Evolutionary conservation across 2,329 filamentous ascomycete genomes (phyloP), one percentile per base, ranked within the genome.

Genomic region (Zarea fungicola): DNA sequence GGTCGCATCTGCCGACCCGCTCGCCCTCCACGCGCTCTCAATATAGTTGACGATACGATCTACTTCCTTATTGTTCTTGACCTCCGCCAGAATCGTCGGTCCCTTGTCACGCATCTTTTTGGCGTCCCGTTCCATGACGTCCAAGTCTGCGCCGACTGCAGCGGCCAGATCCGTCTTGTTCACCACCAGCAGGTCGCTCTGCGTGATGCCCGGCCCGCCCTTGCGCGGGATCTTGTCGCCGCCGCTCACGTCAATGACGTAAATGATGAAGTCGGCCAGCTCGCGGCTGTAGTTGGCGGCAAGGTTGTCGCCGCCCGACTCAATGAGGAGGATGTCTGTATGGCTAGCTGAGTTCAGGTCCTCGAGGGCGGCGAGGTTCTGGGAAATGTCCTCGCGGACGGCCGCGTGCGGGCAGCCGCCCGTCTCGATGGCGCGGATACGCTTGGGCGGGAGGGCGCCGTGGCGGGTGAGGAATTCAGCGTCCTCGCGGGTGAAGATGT

Each of bases 401-500:
- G 93, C 93, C 52, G 93, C 93, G 73, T 99, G 93, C 0, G 93
- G 93, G 65, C 93, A 97, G 11, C 93, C 93, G 57, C 93, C 93
- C 2, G 93, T 99, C 72, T 99, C 93, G 68, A 99, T 97, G 63
- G 93, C 93, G 53, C 86, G 83, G 73, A 97, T 97, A 52, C 92
- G 88, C 23, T 78, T 68, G 5, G 91, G 78, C 0, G 91, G 86
- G 0, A 97, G 84, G 6, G 93, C 93, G 56, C 81, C 78, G 77
- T 96, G 79, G 50, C 84, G 83, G 51, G 89, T 95, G 22, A 99
- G 83, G 74, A 99, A 99, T 70, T 97, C 93, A 74, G 91, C 91
- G 75, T 99, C 93, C 72, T 99, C 93, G 56, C 87, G 86, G 19
- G 92, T 97, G 77, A 97, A 97, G 76, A 97, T 97, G 76, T 97